phyloP scores from a whole-genome alignment of 2,329 filamentous ascomycete species.

The Madurella mycetomatis region DNA sequence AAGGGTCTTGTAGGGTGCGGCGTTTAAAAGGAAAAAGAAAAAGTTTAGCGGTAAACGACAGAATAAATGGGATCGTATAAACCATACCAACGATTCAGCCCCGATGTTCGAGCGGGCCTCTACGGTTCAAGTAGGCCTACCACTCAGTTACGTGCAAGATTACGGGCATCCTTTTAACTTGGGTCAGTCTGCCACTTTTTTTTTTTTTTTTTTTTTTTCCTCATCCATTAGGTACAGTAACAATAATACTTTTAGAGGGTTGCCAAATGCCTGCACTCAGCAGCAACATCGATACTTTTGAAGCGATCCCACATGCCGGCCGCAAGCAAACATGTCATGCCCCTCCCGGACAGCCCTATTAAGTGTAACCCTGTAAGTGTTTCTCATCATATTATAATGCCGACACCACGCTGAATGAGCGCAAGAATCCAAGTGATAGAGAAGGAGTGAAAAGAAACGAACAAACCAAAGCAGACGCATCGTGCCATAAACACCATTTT shows the following conservation, averaged over 20 bases:
- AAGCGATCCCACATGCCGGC: background rate
- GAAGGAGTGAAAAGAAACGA: background rate
- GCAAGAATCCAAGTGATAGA: background rate
- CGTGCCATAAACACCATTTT: background rate
- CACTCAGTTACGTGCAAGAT: too few species aligned
- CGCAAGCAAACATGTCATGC: background rate
- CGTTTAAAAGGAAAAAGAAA: background rate
- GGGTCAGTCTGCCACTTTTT: background rate
- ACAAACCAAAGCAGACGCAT: background rate
- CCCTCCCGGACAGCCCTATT: background rate
- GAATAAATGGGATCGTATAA: too few species aligned
- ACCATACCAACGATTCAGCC: background rate
- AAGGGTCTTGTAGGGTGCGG: background rate
- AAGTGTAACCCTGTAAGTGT: background rate
- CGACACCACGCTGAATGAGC: background rate
- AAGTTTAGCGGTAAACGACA: background rate
- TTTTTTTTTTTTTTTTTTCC: background rate
- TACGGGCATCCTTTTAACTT: too few species aligned
- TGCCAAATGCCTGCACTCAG: slow-evolving; percentile 5
- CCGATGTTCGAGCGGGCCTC: background rate
- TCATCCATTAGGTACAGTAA: background rate
- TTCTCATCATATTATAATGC: background rate
- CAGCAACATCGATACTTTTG: background rate
- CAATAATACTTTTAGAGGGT: background rate
- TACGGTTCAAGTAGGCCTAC: background rate